Base-by-base conservation (phyloP, 2,329 filamentous ascomycete species). In the Alternaria postmessia region DNA sequence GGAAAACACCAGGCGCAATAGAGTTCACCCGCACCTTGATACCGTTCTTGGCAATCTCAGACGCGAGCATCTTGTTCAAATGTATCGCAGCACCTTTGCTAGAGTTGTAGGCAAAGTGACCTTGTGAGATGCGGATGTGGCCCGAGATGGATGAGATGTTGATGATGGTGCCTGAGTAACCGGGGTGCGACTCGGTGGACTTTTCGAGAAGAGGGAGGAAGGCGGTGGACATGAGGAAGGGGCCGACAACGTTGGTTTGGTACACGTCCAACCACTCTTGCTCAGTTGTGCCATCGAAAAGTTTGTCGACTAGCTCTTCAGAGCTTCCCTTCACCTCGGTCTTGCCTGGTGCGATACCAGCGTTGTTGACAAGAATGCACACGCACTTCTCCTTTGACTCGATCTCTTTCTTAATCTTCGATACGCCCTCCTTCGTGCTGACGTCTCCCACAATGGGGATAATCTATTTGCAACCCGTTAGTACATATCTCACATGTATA, bases 1-100 rank as follows among this genome's bases (percentile, higher is more conserved):
- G 85, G 71, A 88, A 88, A 4, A 87, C 80, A 30, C 85, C 84
- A 0, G 85, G 86, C 3, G 85, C 84, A 64, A 88, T 86, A 47
- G 78, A 81, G 73, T 88, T 88, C 63, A 88, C 80, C 14, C 86
- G 76, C 52, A 88, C 82, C 72, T 86, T 85, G 51, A 87, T 75
- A 5, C 78, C 80, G 32, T 80, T 79, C 41, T 82, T 80, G n/a
- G 82, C 80, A 28, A 88, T 81, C 57, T 86, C 83, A 9, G 80
- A 80, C 1, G 85, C 83, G 8, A 88, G 78, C 79, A 87, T 81
- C 65, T 83, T 82, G 26, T 83, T 87, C 12, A 88, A 75, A 62
- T 88, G 86, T 46, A 86, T 82, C 7, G 81, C 73, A 1, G 83
- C 83, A 18, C 80, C 82, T 67, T 85, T 85, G 67, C 75, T 80